phyloP scores from a whole-genome alignment of 352 stramenopile genomes.

The Phytophthora citrophthora region DNA sequence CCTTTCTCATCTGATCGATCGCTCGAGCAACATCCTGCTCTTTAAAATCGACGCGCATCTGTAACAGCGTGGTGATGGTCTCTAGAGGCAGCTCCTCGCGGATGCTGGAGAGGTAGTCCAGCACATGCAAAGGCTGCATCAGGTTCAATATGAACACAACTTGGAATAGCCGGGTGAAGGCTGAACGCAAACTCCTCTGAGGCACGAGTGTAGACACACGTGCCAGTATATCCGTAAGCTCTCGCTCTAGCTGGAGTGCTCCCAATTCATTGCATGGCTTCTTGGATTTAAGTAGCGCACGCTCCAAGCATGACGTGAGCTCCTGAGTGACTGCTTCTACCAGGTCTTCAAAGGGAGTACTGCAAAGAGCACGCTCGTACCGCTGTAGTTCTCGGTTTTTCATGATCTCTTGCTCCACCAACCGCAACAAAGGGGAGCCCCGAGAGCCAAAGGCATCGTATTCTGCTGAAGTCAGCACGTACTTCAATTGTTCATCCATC shows the following conservation, averaged over 20 bases:
- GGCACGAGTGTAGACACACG: conserved; percentile 58
- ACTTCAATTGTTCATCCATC: conserved; percentile 63
- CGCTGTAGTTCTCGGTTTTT: conserved; percentile 66
- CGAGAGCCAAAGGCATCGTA: conserved; percentile 70
- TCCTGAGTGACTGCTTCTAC: conserved; percentile 67
- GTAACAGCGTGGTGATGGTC: conserved; percentile 63
- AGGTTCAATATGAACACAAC: conserved; percentile 83
- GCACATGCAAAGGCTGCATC: conserved; percentile 71
- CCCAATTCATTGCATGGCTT: conserved; percentile 85
- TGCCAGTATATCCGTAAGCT: conserved; percentile 68
- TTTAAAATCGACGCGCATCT: conserved; percentile 79
- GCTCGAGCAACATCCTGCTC: conserved; percentile 50
- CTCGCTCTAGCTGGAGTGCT: conserved; percentile 78
- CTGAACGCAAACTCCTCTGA: conserved; percentile 59
- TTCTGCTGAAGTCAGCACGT: conserved; percentile 65
- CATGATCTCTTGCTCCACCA: conserved; percentile 77
- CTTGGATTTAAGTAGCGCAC: conserved; percentile 48
- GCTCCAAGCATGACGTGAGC: conserved; percentile 65
- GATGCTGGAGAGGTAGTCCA: conserved; percentile 70
- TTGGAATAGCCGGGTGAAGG: conserved; percentile 83
- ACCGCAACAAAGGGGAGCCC: conserved; percentile 66
- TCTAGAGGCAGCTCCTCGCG: conserved; percentile 48
- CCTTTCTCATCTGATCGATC: conserved; percentile 41
- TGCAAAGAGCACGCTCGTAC: conserved; percentile 66
- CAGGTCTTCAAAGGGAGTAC: conserved; percentile 69